A percentile compares a stretch with the other conserved stretches of the same genome.
Conservation (phyloP, 352 stramenopile species). For the Phytophthora cactorum region DNA sequence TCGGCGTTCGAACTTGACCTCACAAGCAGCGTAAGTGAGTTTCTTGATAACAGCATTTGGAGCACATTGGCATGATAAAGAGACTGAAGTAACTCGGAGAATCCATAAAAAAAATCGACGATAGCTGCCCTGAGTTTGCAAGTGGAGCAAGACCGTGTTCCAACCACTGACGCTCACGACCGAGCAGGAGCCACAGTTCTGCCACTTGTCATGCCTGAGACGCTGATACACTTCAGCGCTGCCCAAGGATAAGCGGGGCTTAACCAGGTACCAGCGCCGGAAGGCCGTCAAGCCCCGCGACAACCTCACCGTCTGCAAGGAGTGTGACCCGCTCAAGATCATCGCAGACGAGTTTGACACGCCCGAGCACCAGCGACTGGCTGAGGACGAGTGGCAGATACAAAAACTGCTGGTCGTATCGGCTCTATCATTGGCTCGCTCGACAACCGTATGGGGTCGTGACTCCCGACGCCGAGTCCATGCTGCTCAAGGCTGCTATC, state of each 20-base stretch:
- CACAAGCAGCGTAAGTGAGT: too few relatives aligned
- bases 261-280: slow-evolving; percentile 44
- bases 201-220: slow-evolving; percentile 40
- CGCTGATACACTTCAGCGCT: slow-evolving; percentile 39
- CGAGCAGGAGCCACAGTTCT: slow-evolving; percentile 35
- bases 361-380: slow-evolving; percentile 37
- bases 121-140: slow-evolving; percentile 14
- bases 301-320: slow-evolving; percentile 48
- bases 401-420: slow-evolving; percentile 53
- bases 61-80: too few relatives aligned
- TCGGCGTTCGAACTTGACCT: too few relatives aligned
- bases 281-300: slow-evolving; percentile 52
- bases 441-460: slow-evolving; percentile 67
- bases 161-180: slow-evolving; percentile 32
- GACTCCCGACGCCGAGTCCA: slow-evolving; percentile 40
- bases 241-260: slow-evolving; percentile 15
- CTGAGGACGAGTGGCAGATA: slow-evolving; percentile 45
- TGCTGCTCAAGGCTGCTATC: slow-evolving; percentile 50
- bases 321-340: too few relatives aligned
- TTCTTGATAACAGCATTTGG: too few relatives aligned
- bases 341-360: slow-evolving; percentile 38
- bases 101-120: background rate
- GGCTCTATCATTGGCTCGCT: slow-evolving; percentile 56
- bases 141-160: slow-evolving; percentile 43
- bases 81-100: background rate